Evolutionary conservation across 2,329 filamentous ascomycete genomes (phyloP).

Genomic region (Aciculosporium take): DNA sequence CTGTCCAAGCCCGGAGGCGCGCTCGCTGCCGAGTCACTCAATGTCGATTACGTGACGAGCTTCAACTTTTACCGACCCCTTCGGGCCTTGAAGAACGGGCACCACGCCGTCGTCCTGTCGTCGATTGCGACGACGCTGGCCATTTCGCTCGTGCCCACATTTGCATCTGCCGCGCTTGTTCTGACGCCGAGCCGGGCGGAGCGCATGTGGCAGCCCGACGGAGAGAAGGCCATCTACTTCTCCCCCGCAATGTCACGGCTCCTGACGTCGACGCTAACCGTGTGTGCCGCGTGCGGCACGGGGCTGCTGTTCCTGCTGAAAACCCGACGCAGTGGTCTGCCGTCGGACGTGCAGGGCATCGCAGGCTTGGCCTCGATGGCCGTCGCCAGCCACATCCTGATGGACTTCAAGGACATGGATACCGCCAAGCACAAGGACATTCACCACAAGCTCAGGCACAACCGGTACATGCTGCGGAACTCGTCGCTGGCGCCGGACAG

Average conservation of each 20-base stretch:
- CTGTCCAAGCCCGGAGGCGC: constrained; percentile 46
- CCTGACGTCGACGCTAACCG: constrained; percentile 38
- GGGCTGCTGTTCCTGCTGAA: constrained; percentile 47
- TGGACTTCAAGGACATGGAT: constrained; percentile 61
- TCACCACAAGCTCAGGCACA: constrained; percentile 49
- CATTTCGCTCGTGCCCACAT: constrained; percentile 53
- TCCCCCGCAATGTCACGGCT: constrained; percentile 46
- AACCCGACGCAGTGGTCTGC: constrained; percentile 48
- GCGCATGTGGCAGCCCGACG: constrained; percentile 26
- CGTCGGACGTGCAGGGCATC: constrained; percentile 57
- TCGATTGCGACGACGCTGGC: constrained; percentile 51
- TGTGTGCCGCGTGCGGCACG: constrained; percentile 44
- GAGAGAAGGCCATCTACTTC: constrained; percentile 40
- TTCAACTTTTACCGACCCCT: constrained; percentile 52
- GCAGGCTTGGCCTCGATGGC: constrained; percentile 64
- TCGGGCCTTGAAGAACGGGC: constrained; percentile 43
- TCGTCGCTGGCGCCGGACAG: constrained; percentile 55
- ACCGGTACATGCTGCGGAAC: constrained; percentile 56
- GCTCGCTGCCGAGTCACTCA: constrained; percentile 50
- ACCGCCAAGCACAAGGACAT: constrained; percentile 52
- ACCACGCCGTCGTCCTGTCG: constrained; percentile 55
- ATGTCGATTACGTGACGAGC: constrained; percentile 59
- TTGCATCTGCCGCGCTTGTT: constrained; percentile 48
- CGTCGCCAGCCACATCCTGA: constrained; percentile 56
- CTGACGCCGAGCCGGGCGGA: constrained; percentile 37